Evolutionary conservation across 495 filamentous ascomycete species (phyloP).

Genomic region (Daldinia vernicosa): DNA sequence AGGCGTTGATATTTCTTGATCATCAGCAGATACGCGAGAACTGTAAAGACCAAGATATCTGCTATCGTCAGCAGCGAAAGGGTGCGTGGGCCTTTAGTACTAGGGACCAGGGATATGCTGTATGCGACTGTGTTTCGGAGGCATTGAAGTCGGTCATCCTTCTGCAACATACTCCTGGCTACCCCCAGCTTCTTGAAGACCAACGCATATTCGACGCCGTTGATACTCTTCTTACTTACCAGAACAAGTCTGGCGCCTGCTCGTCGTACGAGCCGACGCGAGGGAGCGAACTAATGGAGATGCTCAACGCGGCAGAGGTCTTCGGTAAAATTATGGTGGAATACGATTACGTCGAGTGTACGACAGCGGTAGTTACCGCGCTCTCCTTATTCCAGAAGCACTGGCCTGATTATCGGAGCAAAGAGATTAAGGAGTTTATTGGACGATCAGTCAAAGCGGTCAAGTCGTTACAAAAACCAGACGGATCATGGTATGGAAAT

Average conservation of each 20-base stretch:
- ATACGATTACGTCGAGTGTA: constrained; percentile 98
- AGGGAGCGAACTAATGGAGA: constrained; percentile 78
- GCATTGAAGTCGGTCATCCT: constrained; percentile 86
- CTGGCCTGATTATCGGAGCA: constrained; percentile 79
- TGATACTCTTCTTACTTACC: constrained; percentile 90
- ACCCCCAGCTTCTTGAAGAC: constrained; percentile 76
- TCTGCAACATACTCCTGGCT: constrained; percentile 80
- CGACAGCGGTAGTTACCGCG: constrained; percentile 92
- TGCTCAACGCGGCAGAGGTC: constrained; percentile 93
- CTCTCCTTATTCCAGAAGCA: constrained; percentile 81
- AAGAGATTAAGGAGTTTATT: constrained; percentile 78
- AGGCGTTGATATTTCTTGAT: constrained; percentile 87
- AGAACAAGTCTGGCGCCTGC: constrained; percentile 88
- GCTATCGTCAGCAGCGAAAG: constrained; percentile 91
- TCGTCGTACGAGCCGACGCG: constrained; percentile 88
- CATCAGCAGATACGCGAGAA: constrained; percentile 91
- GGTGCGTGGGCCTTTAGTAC: constrained; percentile 97
- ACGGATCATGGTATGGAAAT: constrained; percentile 94
- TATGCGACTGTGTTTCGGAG: constrained; percentile 93
- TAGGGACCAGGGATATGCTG: constrained; percentile 89
- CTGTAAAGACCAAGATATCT: constrained; percentile 76
- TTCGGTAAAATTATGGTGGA: constrained; percentile 98
- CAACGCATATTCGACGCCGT: constrained; percentile 84
- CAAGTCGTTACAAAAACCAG: constrained; percentile 75
- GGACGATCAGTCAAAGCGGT: constrained; percentile 79